Base-by-base conservation (phyloP, 2,329 filamentous ascomycete species). In the Epichloe sibirici region DNA sequence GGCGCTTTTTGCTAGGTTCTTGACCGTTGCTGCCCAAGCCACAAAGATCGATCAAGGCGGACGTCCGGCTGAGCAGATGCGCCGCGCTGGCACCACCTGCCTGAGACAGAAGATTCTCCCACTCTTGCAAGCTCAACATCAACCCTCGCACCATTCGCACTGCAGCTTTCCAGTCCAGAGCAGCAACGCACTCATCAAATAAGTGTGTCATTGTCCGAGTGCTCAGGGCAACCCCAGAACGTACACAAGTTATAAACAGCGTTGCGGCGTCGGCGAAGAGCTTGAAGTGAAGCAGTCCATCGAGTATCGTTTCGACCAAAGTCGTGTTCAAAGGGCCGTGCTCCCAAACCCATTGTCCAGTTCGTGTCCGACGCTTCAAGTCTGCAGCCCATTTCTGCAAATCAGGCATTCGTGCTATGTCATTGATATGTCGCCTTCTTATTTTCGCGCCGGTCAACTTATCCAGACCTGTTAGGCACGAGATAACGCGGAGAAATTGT, bases 211-310 rank as follows among this genome's bases (percentile, higher is more conserved):
- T 59, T 1, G 66, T 58, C 17, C 62, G 58, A 3, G 58, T 56
- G 53, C 65, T 64, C 48, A 73, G 48, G 0, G 53, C 48, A 21
- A 70, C 63, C 4, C 66, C 65, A 13, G 67, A 60, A 43, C 63
- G 58, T 42, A 78, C 60, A 43, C 66, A 70, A 1, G 67, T 60
- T 39, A 69, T 59, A 40, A 77, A 69, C 12, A 76, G 65, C 3
- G 61, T 59, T 15, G 69, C 70, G 3, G 75, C 75, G 38, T 75
- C 67, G 12, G 68, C 66, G 34, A 74, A 65, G 40, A 71, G 65
- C 53, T 66, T 69, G 43, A 78, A 74, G 40, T 72, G 67, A 9
- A 81, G 61, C 49, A 81, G 67, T 1, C 75, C 74, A 40, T 66
- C 59, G 25, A 81, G 65, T 3, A 79, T 65, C 48, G 69, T 65